Evolutionary conservation across 441 rosid genomes (phyloP), one percentile per base, ranked within the genome.

Genomic region (Aquilaria agallochum): DNA sequence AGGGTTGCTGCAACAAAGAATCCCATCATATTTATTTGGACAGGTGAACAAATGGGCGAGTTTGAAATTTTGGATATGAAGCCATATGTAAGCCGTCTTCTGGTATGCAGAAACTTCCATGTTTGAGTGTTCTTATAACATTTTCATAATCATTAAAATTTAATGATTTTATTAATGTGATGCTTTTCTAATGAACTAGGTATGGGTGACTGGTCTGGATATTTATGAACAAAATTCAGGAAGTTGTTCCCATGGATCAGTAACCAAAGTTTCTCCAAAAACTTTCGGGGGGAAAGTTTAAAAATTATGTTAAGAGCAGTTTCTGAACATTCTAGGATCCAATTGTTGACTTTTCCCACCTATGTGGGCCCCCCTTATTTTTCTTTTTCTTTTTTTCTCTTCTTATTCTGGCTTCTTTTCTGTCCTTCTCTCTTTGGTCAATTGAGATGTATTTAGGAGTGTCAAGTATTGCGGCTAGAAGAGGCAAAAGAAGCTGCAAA

Each of bases 51-150:
- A 51, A 76, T 83, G 81, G 86, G 80, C 42, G 89, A 80, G 75
- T 88, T 88, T 68, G 89, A 83, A 80, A 83, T 78, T 59, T 85
- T 83, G 70, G 92, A 88, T 71, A 89, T 76, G 20, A 77, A 83
- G 68, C 77, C 88, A 32, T 88, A 81, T 66, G 92, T 83, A 67
- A 75, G 82, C 62, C 82, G 86, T 60, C 81, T 85, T 57, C 63
- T 85, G 84, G 89, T 88, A 74, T 34, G 27, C 56, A 15, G 54
- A 13, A 5, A 48, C 13, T 51, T 51, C 2, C 54, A 51, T 33
- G 50, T 31, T 32, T 20, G 7, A 20, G 33, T 46, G 12, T 31
- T 48, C 7, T 8, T 40, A 40, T 20, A 20, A 20, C 27, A 40
- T 47, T 11, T n/a, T 58, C 45, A 40, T 52, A 11, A 5, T 49